Evolutionary conservation across 1,284 basidiomycete genomes (phyloP).

Genomic region (Bondarzewia mesenterica): DNA sequence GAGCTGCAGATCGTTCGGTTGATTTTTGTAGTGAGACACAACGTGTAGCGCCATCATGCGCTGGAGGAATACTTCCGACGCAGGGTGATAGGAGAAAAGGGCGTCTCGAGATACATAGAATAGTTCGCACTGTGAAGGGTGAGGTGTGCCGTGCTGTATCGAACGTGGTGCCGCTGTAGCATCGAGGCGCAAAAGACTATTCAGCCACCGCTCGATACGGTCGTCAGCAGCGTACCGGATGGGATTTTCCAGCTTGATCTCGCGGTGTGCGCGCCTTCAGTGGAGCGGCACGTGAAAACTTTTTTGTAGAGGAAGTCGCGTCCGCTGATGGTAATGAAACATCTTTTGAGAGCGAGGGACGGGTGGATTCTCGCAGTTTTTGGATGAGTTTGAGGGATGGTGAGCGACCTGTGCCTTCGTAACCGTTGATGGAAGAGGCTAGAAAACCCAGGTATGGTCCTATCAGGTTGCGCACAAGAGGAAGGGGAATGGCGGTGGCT

Average conservation of each 20-base stretch:
- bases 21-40: slow-evolving; percentile 98
- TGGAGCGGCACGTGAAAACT: slow-evolving; percentile 38
- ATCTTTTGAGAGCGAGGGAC: slow-evolving; percentile 61
- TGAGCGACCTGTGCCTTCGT: no score
- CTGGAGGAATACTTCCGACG: slow-evolving; percentile 94
- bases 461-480: slow-evolving; percentile 89
- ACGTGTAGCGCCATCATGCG: slow-evolving; percentile 98
- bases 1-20: slow-evolving; percentile 96
- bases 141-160: slow-evolving; percentile 77
- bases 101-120: slow-evolving; percentile 97
- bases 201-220: slow-evolving; percentile 92
- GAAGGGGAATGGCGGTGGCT: slow-evolving; percentile 95
- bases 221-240: slow-evolving; percentile 91
- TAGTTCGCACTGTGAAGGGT: slow-evolving; percentile 89
- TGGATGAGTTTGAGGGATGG: slow-evolving; percentile 98
- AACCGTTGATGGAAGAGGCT: slow-evolving; percentile 99
- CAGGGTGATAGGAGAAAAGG: slow-evolving; percentile 94
- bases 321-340: slow-evolving; percentile 20
- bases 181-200: slow-evolving; percentile 87
- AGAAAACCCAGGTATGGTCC: slow-evolving; percentile 98
- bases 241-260: slow-evolving; percentile 92
- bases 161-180: slow-evolving; percentile 68
- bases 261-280: slow-evolving; percentile 79
- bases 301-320: slow-evolving; percentile 45
- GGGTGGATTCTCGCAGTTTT: slow-evolving; percentile 86